A percentile compares a stretch with the other conserved stretches of the same genome.
Evolutionary conservation across 1,284 basidiomycete genomes (phyloP).

Genomic region (Puccinia sorghi): DNA sequence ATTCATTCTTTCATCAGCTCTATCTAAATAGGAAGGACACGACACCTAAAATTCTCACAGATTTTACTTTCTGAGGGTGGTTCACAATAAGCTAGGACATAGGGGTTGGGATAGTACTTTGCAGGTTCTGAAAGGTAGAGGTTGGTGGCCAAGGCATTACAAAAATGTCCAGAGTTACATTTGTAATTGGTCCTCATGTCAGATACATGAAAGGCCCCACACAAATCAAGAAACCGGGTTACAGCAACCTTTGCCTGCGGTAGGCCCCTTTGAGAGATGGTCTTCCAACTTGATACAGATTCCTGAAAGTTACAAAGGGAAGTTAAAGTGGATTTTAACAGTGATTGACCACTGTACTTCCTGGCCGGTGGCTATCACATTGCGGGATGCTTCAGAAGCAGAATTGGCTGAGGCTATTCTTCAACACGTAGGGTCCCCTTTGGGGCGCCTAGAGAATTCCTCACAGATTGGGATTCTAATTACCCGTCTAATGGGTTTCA

Average conservation of each 20-base stretch:
- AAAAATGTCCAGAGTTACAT: background rate
- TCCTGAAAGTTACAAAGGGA: background rate
- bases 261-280: conserved; percentile 6
- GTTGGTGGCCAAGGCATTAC: conserved; percentile 20
- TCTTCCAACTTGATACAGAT: background rate
- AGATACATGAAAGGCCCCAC: background rate
- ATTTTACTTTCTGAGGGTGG: background rate
- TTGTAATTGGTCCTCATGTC: background rate
- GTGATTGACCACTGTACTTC: background rate
- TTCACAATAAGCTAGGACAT: background rate
- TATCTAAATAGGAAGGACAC: no score
- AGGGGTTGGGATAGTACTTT: background rate
- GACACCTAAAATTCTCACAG: no score
- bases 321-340: background rate
- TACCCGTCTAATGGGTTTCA: background rate
- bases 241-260: background rate
- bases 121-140: background rate
- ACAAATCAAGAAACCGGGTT: background rate
- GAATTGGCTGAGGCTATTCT: background rate
- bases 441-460: conserved; percentile 8
- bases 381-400: background rate
- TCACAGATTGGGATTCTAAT: background rate
- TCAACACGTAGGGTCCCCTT: background rate
- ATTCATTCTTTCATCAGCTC: no score
- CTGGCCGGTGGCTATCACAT: background rate